Evolutionary conservation across 2,329 filamentous ascomycete genomes (phyloP).

Genomic region (Diplodia corticola): DNA sequence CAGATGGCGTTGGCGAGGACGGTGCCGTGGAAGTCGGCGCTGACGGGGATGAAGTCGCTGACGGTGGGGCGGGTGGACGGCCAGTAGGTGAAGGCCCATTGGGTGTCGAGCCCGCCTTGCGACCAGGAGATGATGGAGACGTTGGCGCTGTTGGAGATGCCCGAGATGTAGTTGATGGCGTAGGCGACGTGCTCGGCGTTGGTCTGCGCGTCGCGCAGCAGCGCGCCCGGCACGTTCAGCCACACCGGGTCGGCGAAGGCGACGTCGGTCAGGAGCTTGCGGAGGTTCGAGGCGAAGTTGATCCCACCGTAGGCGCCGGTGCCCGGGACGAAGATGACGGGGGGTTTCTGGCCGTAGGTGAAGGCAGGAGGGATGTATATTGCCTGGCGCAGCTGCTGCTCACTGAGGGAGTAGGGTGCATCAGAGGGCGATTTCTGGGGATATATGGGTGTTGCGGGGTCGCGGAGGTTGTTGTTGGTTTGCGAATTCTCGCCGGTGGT

Average conservation of each 20-base stretch:
- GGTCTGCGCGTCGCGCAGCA: conserved; percentile 51
- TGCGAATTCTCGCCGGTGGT: conserved; percentile 29
- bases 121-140: conserved; percentile 56
- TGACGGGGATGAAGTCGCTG: conserved; percentile 55
- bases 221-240: conserved; percentile 55
- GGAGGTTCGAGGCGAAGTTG: conserved; percentile 51
- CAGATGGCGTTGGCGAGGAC: conserved; percentile 37
- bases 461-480: conserved; percentile 32
- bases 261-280: conserved; percentile 48
- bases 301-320: conserved; percentile 52
- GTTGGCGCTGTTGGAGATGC: conserved; percentile 39
- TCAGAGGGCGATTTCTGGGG: conserved; percentile 44
- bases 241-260: conserved; percentile 54
- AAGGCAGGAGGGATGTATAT: conserved; percentile 56
- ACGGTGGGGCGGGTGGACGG: conserved; percentile 49
- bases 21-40: conserved; percentile 56
- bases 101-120: conserved; percentile 54
- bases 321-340: conserved; percentile 56
- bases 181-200: conserved; percentile 60
- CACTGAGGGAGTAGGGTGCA: conserved; percentile 51
- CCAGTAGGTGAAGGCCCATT: conserved; percentile 62
- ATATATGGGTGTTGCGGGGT: conserved; percentile 36
- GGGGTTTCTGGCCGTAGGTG: conserved; percentile 48
- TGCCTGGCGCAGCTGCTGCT: conserved; percentile 50
- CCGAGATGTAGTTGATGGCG: conserved; percentile 58